These are phyloP conservation scores for Diplocarpon mali DNA, from an alignment of 2,329 filamentous ascomycete species.

Conservation along the genomic window DNA sequence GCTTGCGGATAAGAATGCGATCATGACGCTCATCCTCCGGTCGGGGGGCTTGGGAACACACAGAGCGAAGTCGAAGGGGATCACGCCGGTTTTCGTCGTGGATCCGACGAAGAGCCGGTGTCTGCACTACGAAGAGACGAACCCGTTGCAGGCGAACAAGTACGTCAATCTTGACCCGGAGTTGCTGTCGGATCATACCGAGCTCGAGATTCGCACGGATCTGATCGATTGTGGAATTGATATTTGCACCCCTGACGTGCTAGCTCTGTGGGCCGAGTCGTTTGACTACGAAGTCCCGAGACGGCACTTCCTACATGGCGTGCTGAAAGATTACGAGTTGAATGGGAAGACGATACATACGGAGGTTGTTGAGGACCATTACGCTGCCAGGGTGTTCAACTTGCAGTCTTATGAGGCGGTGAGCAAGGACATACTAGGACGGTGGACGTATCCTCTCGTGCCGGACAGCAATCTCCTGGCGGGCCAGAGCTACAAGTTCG, in stretches of 20 bases:
- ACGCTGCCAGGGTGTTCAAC: conserved; percentile 77
- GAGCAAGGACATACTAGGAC: conserved; percentile 71
- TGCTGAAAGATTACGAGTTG: conserved; percentile 91
- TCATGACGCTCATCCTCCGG: conserved; percentile 91
- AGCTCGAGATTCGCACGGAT: conserved; percentile 77
- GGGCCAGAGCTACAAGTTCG: conserved; percentile 64
- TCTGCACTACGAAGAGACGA: conserved; percentile 89
- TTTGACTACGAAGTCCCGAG: conserved; percentile 92
- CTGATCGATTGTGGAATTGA: conserved; percentile 91
- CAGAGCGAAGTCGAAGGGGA: conserved; percentile 63
- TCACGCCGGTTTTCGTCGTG: conserved; percentile 75
- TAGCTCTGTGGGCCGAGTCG: conserved; percentile 92
- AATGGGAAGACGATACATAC: conserved; percentile 96
- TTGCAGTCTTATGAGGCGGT: conserved; percentile 85
- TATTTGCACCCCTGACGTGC: conserved; percentile 91
- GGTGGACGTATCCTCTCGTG: conserved; percentile 82
- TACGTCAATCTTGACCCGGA: conserved; percentile 67
- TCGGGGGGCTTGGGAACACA: conserved; percentile 61
- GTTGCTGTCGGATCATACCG: conserved; percentile 58
- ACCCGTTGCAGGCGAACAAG: conserved; percentile 52
- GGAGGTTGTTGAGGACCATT: conserved; percentile 71
- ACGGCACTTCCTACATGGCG: conserved; percentile 80
- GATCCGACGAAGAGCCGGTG: conserved; percentile 72
- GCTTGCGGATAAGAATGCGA: conserved; percentile 79
- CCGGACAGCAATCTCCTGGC: conserved; percentile 79